phyloP scores from a whole-genome alignment of 1,139 yeast species.

The Lodderomyces pseudojiufengensis region DNA sequence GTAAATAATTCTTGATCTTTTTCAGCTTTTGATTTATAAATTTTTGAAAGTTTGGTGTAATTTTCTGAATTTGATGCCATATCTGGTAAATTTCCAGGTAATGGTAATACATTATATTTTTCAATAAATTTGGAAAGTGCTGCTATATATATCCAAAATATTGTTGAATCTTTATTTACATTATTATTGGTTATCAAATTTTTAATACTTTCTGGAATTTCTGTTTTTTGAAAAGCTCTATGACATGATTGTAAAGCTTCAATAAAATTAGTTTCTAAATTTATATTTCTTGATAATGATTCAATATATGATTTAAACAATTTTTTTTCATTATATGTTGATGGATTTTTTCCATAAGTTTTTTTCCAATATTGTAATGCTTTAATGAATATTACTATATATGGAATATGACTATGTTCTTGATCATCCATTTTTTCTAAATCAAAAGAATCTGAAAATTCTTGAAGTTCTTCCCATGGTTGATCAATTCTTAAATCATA shows the following conservation, averaged over 20 bases:
- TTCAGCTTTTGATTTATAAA: slow-evolving; percentile 57
- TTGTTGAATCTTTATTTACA: slow-evolving; percentile 20
- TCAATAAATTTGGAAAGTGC: slow-evolving; percentile 54
- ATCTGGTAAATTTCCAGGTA: slow-evolving; percentile 78
- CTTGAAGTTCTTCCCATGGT: slow-evolving; percentile 74
- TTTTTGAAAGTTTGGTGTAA: slow-evolving; percentile 54
- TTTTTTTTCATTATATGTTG: slow-evolving; percentile 48
- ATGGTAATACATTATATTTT: slow-evolving; percentile 49
- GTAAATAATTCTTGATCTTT: slow-evolving; percentile 46
- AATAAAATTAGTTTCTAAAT: slow-evolving; percentile 56
- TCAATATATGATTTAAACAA: slow-evolving; percentile 36
- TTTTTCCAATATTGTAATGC: slow-evolving; percentile 46
- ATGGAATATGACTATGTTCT: slow-evolving; percentile 72
- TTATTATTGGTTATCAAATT: slow-evolving; percentile 27
- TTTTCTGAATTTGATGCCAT: slow-evolving; percentile 77
- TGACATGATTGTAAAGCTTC: slow-evolving; percentile 63
- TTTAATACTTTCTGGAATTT: slow-evolving; percentile 35
- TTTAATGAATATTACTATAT: slow-evolving; percentile 59
- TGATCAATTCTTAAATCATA: slow-evolving; percentile 66
- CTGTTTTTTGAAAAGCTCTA: slow-evolving; percentile 46
- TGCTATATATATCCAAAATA: slow-evolving; percentile 61
- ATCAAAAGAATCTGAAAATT: slow-evolving; percentile 50
- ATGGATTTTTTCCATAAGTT: slow-evolving; percentile 41
- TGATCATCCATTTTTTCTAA: slow-evolving; percentile 43
- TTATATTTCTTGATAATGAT: slow-evolving; percentile 33